Percentiles rank a stretch among this genome's conserved stretches.
These are phyloP conservation scores for Dictyostelium citrinum DNA, from an alignment of 78 protist genomes.

Conservation along the genomic window DNA sequence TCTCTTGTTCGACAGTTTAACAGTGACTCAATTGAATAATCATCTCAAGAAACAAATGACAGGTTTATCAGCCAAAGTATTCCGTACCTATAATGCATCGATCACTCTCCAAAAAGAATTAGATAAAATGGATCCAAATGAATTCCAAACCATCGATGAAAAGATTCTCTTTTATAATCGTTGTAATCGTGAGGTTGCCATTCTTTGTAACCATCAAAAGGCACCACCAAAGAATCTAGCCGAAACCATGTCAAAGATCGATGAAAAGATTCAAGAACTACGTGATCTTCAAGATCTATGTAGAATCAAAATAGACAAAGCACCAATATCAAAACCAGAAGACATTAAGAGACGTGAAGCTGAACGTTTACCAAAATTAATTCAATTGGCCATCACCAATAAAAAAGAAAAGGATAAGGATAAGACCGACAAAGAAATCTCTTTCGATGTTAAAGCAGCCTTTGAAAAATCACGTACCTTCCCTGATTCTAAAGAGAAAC, in stretches of 20 bases:
- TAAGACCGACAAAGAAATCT: slow-evolving; percentile 10
- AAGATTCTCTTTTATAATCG: slow-evolving; percentile 89
- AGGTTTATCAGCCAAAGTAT: slow-evolving; percentile 98
- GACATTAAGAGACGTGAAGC: slow-evolving; percentile 41
- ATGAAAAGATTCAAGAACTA: slow-evolving; percentile 17
- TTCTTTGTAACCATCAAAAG: slow-evolving; percentile 99
- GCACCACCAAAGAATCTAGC: slow-evolving; percentile 85
- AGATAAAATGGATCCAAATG: slow-evolving; percentile 34
- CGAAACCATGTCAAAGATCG: slow-evolving; percentile 46
- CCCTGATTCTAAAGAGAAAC: slow-evolving; percentile 21
- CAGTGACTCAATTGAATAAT: slow-evolving; percentile 85
- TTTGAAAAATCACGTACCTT: slow-evolving; percentile 47
- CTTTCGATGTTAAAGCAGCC: slow-evolving; percentile 3
- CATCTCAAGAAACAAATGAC: slow-evolving; percentile 92
- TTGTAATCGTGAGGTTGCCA: slow-evolving; percentile 97
- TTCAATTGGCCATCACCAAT: background rate
- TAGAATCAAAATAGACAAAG: background rate
- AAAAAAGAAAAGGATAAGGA: slow-evolving; percentile 6
- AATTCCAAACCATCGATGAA: slow-evolving; percentile 59
- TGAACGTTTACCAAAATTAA: slow-evolving; percentile 1
- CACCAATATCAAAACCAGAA: background rate
- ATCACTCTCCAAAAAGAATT: slow-evolving; percentile 90
- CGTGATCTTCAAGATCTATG: slow-evolving; percentile 19
- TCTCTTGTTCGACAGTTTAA: slow-evolving; percentile 86
- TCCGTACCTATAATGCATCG: slow-evolving; percentile 99